Percentiles rank a stretch among this genome's conserved stretches.
These are phyloP conservation scores for Phytophthora citricola DNA, from an alignment of 352 stramenopile species.

Conservation along the genomic window DNA sequence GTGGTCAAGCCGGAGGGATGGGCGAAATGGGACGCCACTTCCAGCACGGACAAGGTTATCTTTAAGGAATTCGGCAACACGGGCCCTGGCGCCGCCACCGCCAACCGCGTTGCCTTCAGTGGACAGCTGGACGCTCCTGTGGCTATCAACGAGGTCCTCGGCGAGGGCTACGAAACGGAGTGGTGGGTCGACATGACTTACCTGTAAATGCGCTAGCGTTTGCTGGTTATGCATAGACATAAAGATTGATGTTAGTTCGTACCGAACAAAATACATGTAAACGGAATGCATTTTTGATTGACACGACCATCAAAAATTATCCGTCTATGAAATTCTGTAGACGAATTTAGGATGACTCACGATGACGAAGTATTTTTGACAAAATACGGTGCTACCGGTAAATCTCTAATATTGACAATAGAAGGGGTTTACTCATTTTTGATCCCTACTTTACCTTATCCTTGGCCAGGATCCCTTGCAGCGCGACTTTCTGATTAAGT, in stretches of 20 bases:
- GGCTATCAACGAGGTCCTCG: slow-evolving; percentile 24
- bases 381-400: too few species aligned
- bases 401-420: too few species aligned
- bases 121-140: slow-evolving; percentile 23
- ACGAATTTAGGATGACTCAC: too few species aligned
- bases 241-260: slow-evolving; percentile 25
- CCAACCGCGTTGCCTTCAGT: slow-evolving; percentile 24
- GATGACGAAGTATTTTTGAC: too few species aligned
- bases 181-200: slow-evolving; percentile 30
- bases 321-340: too few species aligned
- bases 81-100: slow-evolving; percentile 13
- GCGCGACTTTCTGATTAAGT: too few species aligned
- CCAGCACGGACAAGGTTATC: slow-evolving; percentile 22
- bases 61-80: slow-evolving; percentile 38
- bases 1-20: slow-evolving; percentile 34
- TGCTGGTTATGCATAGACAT: slow-evolving; percentile 4
- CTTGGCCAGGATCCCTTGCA: too few species aligned
- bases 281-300: slow-evolving; percentile 13
- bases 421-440: too few species aligned
- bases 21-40: slow-evolving; percentile 21
- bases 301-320: neutral
- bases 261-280: slow-evolving; percentile 9
- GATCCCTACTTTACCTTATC: too few species aligned
- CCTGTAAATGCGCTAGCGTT: slow-evolving; percentile 18
- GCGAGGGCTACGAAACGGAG: slow-evolving; percentile 25